Conservation (phyloP, 1,284 basidiomycete genomes). For the Calocybe gambosa region DNA sequence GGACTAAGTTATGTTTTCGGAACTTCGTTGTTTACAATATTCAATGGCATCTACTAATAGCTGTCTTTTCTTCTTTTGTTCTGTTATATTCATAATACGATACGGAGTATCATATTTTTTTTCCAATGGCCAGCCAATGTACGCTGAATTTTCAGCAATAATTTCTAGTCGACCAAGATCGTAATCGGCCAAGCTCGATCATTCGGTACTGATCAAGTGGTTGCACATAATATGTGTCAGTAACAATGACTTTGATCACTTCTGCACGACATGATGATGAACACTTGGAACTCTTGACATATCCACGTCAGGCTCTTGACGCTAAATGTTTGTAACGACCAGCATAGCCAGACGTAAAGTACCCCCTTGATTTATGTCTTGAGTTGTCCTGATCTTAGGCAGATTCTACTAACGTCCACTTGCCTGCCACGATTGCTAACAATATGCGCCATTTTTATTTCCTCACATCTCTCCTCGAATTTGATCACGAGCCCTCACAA, state of each 20-base stretch:
- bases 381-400: neutral
- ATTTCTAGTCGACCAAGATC: neutral
- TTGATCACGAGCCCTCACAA: too few relatives aligned
- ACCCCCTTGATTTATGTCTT: neutral
- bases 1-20: conserved; percentile 5
- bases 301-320: neutral
- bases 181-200: neutral
- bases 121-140: neutral
- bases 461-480: neutral
- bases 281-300: neutral
- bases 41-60: conserved; percentile 6
- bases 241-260: neutral
- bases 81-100: conserved; percentile 1
- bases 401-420: neutral
- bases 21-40: neutral
- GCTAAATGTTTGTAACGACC: neutral
- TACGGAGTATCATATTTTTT: conserved; percentile 12
- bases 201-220: neutral
- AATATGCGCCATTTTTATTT: neutral
- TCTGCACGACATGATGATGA: neutral
- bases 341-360: neutral
- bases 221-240: neutral
- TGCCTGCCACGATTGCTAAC: neutral
- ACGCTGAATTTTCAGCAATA: too few relatives aligned
- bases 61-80: conserved; percentile 2